These are phyloP conservation scores for Mallotus repandus DNA, from an alignment of 441 rosid species.

Conservation along the genomic window DNA sequence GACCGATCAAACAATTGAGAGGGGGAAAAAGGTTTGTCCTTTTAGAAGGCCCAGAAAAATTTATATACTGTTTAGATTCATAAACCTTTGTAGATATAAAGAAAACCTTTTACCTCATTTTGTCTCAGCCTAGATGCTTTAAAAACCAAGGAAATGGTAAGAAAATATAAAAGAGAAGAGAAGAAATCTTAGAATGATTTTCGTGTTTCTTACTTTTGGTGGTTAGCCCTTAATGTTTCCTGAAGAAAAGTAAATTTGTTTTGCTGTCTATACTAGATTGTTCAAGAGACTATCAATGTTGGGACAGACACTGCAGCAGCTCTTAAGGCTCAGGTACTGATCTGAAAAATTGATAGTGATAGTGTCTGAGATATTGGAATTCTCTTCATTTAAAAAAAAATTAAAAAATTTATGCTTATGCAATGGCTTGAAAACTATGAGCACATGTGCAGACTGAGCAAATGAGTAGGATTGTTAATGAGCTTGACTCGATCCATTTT, in stretches of 20 bases:
- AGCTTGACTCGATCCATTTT: constrained; percentile 92
- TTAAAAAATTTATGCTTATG: neutral
- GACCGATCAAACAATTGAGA: constrained; percentile 92
- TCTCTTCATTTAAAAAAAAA: neutral
- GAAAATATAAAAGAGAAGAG: neutral
- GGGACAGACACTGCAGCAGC: constrained; percentile 95
- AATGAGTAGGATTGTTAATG: constrained; percentile 96
- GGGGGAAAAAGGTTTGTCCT: constrained; percentile 69
- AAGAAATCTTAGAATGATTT: neutral
- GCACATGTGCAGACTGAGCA: constrained; percentile 74
- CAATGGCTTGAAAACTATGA: constrained; percentile 22
- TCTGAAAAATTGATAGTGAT: constrained; percentile 10
- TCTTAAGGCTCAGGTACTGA: constrained; percentile 86
- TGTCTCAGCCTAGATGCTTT: neutral
- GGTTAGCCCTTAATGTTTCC: neutral
- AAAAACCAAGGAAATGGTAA: neutral
- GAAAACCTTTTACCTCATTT: neutral
- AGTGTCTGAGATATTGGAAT: constrained; percentile 13
- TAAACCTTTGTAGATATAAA: neutral
- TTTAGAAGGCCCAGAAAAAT: neutral
- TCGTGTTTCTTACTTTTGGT: neutral
- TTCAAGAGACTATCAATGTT: constrained; percentile 86
- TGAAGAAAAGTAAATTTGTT: constrained; percentile 10
- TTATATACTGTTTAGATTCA: neutral
- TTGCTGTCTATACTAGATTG: constrained; percentile 48